These are phyloP conservation scores for Hemileccinum impolitum DNA, from an alignment of 768 basidiomycete species.

Conservation along the genomic window DNA sequence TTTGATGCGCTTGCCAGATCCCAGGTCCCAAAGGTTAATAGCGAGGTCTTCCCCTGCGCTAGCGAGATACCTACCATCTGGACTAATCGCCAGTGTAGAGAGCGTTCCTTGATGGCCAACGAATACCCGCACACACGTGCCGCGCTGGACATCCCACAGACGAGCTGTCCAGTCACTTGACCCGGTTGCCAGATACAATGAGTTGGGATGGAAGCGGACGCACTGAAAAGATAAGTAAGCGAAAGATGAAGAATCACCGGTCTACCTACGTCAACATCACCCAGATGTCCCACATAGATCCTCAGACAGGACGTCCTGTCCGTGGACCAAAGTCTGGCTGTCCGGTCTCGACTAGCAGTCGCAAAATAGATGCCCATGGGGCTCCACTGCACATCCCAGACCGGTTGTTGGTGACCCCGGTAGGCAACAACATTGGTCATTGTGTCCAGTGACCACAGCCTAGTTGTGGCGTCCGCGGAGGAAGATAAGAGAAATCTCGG, in stretches of 20 bases:
- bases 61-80: conserved; percentile 92
- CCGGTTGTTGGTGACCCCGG: conserved; percentile 92
- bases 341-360: conserved; percentile 88
- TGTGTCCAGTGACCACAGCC: conserved; percentile 95
- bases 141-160: conserved; percentile 97
- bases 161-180: conserved; percentile 96
- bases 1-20: conserved; percentile 91
- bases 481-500: conserved; percentile 88
- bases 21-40: conserved; percentile 95
- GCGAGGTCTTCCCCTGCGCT: conserved; percentile 90
- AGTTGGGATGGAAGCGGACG: conserved; percentile 95
- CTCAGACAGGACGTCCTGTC: conserved; percentile 83
- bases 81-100: conserved; percentile 82
- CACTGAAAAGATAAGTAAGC: conserved; percentile 51
- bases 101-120: conserved; percentile 91
- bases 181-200: conserved; percentile 93
- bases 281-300: conserved; percentile 93
- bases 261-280: conserved; percentile 89
- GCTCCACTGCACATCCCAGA: conserved; percentile 99
- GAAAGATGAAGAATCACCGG: background rate
- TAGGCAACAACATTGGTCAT: conserved; percentile 92
- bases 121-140: conserved; percentile 91
- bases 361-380: conserved; percentile 99
- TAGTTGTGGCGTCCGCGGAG: conserved; percentile 87
- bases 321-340: conserved; percentile 94